Percentiles rank a stretch among this genome's conserved stretches.
These are phyloP conservation scores for Coniferiporia weirii DNA, from an alignment of 1,284 basidiomycete genomes.

Conservation along the genomic window DNA sequence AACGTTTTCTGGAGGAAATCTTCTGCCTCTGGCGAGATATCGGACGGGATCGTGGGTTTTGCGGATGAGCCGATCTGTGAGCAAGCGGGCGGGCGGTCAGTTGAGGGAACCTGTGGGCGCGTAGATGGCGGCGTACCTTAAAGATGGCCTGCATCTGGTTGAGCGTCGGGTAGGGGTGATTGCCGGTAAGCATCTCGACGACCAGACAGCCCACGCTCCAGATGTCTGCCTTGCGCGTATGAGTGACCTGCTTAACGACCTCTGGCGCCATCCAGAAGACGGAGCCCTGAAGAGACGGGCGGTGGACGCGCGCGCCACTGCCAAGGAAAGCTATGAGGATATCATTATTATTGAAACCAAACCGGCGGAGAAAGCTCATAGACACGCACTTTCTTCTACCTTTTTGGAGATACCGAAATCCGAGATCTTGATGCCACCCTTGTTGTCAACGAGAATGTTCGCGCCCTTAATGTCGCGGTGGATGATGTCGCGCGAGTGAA, in stretches of 20 bases:
- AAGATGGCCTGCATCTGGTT: conserved; percentile 99
- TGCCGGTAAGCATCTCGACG: conserved; percentile 97
- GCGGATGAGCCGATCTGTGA: conserved; percentile 81
- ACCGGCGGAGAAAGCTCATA: conserved; percentile 1
- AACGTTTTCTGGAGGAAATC: conserved; percentile 85
- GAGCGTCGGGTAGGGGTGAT: conserved; percentile 94
- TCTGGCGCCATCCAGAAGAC: conserved; percentile 99
- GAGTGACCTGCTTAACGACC: conserved; percentile 92
- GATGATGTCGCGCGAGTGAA: conserved; percentile 93
- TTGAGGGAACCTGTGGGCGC: background rate
- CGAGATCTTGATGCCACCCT: conserved; percentile 96
- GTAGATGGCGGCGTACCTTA: conserved; percentile 50
- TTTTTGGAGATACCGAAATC: conserved; percentile 99
- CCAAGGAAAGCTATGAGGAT: conserved; percentile 54
- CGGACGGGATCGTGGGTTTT: conserved; percentile 79
- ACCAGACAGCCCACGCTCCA: conserved; percentile 98
- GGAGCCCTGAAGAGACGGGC: conserved; percentile 92
- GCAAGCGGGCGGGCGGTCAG: background rate
- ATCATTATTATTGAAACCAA: background rate
- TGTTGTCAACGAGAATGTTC: conserved; percentile 98
- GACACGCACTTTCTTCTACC: conserved; percentile 83
- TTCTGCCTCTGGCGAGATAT: conserved; percentile 82
- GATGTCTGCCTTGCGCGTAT: conserved; percentile 95
- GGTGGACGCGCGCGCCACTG: conserved; percentile 72
- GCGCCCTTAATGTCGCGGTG: conserved; percentile 99